Evolutionary conservation across 805 yeast genomes (phyloP).

Genomic region (Candida berthetii): DNA sequence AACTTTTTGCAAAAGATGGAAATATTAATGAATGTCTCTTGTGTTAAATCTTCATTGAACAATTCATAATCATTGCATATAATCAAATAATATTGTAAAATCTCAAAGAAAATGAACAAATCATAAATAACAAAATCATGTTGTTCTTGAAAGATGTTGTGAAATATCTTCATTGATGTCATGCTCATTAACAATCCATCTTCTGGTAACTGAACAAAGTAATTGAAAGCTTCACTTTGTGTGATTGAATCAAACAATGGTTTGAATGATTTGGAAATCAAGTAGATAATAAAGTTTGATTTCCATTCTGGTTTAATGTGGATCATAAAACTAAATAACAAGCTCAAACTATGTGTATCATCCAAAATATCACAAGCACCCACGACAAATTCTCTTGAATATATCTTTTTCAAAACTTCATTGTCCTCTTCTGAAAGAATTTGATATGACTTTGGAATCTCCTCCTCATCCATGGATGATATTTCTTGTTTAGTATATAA

Average conservation of each 20-base stretch:
- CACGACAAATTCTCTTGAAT: slow-evolving; percentile 23
- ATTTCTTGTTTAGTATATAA: neutral
- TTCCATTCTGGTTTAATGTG: slow-evolving; percentile 30
- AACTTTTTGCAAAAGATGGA: slow-evolving; percentile 19
- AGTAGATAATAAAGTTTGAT: slow-evolving; percentile 32
- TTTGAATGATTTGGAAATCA: slow-evolving; percentile 32
- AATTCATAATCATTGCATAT: slow-evolving; percentile 64
- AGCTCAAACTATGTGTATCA: slow-evolving; percentile 16
- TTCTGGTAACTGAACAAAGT: slow-evolving; percentile 4
- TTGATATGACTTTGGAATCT: neutral
- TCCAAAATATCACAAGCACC: slow-evolving; percentile 13
- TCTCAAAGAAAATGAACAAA: slow-evolving; percentile 48
- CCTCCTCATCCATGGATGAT: neutral
- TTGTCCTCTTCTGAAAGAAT: slow-evolving; percentile 8
- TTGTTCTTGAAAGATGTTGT: slow-evolving; percentile 2
- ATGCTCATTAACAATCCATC: slow-evolving; percentile 4
- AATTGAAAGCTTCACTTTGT: slow-evolving; percentile 12
- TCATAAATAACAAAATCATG: slow-evolving; percentile 20
- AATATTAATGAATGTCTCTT: slow-evolving; percentile 25
- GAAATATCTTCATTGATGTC: neutral
- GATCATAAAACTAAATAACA: slow-evolving; percentile 25
- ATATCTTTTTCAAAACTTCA: slow-evolving; percentile 17
- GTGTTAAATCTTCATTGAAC: slow-evolving; percentile 33
- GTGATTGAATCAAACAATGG: slow-evolving; percentile 25
- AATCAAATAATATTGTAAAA: slow-evolving; percentile 60